phyloP scores from a whole-genome alignment of 345 rosid species.

The Sapria himalayana region DNA sequence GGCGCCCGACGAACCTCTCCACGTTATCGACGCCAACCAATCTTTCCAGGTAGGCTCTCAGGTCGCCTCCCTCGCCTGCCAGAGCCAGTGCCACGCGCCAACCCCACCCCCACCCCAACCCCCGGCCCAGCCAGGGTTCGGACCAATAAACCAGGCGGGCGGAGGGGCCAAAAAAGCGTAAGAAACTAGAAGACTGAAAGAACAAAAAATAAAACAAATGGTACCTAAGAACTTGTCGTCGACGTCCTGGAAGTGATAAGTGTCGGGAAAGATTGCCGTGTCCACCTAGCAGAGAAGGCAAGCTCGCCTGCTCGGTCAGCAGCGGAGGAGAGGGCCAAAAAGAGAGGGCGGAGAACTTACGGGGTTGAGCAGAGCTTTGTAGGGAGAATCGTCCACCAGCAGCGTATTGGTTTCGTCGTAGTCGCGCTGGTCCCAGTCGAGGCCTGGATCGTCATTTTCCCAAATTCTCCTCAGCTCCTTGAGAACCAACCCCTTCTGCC shows the following conservation, averaged over 20 bases:
- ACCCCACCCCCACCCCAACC: too few species aligned
- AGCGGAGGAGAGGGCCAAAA: too few species aligned
- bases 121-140: too few species aligned
- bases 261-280: slow-evolving; percentile 55
- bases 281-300: slow-evolving; percentile 21
- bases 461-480: slow-evolving; percentile 59
- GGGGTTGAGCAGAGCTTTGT: slow-evolving; percentile 87
- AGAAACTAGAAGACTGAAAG: not conserved
- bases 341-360: slow-evolving; percentile 22
- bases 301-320: too few species aligned
- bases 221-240: slow-evolving; percentile 50
- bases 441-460: slow-evolving; percentile 36
- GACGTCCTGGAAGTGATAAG: slow-evolving; percentile 27
- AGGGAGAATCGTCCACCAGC: slow-evolving; percentile 75
- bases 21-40: too few species aligned
- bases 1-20: too few species aligned
- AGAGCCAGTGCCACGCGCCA: too few species aligned
- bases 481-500: slow-evolving; percentile 43
- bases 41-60: too few species aligned
- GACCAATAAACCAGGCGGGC: too few species aligned
- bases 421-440: slow-evolving; percentile 46
- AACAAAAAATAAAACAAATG: not conserved
- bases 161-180: not conserved
- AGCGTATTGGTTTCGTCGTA: slow-evolving; percentile 61
- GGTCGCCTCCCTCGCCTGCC: too few species aligned